Evolutionary conservation across 805 yeast genomes (phyloP).

Genomic region (Wickerhamomyces sydowiorum): DNA sequence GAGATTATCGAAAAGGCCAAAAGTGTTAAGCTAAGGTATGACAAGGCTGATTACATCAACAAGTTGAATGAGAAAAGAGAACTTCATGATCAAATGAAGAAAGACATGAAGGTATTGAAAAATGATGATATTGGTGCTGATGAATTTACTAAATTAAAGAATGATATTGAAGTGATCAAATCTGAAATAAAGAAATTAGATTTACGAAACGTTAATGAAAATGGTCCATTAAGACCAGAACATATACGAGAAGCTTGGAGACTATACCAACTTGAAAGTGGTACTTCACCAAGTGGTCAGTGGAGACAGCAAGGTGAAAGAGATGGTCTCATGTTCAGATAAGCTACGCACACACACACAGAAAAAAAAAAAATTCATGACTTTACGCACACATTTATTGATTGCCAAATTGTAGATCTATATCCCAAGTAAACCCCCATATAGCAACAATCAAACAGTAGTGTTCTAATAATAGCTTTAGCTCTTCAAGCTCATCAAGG

Average conservation of each 20-base stretch:
- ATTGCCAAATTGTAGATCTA: constrained; percentile 12
- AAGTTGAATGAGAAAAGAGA: constrained; percentile 38
- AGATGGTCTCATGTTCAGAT: constrained; percentile 67
- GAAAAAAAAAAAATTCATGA: neutral
- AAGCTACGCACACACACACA: constrained; percentile 4
- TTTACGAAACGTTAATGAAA: constrained; percentile 29
- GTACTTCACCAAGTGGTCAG: constrained; percentile 53
- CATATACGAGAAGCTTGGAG: constrained; percentile 90
- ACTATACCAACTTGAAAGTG: constrained; percentile 59
- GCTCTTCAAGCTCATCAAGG: constrained; percentile 56
- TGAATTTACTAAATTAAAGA: constrained; percentile 13
- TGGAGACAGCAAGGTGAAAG: constrained; percentile 73
- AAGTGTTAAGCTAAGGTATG: constrained; percentile 56
- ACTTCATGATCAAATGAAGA: constrained; percentile 25
- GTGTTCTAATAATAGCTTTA: constrained; percentile 44
- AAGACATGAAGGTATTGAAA: constrained; percentile 31
- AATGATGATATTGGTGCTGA: constrained; percentile 34
- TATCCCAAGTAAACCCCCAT: constrained; percentile 17
- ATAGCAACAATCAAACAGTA: constrained; percentile 36
- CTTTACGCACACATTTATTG: no score
- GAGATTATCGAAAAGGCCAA: constrained; percentile 81
- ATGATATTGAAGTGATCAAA: constrained; percentile 18
- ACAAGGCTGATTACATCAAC: constrained; percentile 29
- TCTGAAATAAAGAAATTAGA: constrained; percentile 21
- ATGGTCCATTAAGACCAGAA: constrained; percentile 70